These are phyloP conservation scores for Vachellia pachyceras DNA, from an alignment of 306 rosid species.

Conservation along the genomic window DNA sequence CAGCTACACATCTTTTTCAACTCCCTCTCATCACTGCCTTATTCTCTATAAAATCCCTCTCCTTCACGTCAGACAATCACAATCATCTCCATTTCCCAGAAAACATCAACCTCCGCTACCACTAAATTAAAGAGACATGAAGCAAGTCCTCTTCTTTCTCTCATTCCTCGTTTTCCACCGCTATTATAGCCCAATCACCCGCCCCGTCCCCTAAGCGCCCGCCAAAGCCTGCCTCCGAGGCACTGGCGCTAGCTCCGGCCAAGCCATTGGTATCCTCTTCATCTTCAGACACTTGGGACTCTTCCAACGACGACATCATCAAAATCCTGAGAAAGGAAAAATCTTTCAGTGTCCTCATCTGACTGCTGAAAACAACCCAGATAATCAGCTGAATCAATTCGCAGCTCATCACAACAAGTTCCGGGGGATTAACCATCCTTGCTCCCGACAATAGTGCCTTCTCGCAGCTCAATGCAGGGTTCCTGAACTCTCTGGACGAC, in stretches of 20 bases:
- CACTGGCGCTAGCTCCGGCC: not conserved
- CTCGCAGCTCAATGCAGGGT: constrained; percentile 38
- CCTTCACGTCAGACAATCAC: constrained; percentile 25
- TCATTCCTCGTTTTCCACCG: constrained; percentile 19
- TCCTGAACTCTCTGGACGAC: constrained; percentile 33
- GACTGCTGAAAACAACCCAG: constrained; percentile 52
- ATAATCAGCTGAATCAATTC: constrained; percentile 44
- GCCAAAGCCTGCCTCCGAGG: not conserved
- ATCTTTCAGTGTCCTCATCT: constrained; percentile 45
- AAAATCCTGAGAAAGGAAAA: constrained; percentile 54
- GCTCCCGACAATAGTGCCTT: constrained; percentile 42
- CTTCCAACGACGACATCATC: constrained; percentile 41
- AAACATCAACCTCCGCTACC: not conserved
- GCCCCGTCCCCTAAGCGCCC: constrained; percentile 13
- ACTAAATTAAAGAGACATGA: constrained; percentile 21
- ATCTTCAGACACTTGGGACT: constrained; percentile 31
- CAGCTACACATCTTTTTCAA: constrained; percentile 28
- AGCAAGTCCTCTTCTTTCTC: constrained; percentile 33
- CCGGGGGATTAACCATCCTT: constrained; percentile 41
- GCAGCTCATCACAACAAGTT: constrained; percentile 45
- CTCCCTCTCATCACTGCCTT: constrained; percentile 26
- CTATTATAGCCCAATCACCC: constrained; percentile 31
- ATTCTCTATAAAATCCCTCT: constrained; percentile 21
- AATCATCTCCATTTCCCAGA: not conserved
- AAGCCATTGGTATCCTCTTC: constrained; percentile 26